Percentiles rank a stretch among this genome's conserved stretches.
Conservation (phyloP, 345 rosid species). For the Chamaenerion angustifolium region DNA sequence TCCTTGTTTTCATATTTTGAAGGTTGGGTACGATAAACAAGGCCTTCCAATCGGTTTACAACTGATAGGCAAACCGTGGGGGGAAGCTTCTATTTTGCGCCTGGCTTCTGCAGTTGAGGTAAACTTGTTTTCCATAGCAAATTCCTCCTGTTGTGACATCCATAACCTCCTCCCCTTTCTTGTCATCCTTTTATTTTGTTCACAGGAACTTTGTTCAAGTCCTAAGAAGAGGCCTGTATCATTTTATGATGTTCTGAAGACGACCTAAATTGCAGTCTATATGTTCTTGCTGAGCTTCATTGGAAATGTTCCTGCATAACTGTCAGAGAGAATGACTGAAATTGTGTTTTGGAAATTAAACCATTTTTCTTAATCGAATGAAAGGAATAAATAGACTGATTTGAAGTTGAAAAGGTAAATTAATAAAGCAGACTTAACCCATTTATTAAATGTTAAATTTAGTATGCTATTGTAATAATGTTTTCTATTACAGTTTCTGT, state of each 20-base stretch:
- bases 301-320: background rate
- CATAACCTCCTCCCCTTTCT: slow-evolving; percentile 8
- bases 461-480: too few species aligned
- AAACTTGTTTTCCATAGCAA: background rate
- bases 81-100: slow-evolving; percentile 57
- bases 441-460: too few species aligned
- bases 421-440: too few species aligned
- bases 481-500: too few species aligned
- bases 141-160: background rate
- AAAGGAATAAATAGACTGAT: too few species aligned
- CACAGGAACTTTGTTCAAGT: slow-evolving; percentile 40
- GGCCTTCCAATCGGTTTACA: slow-evolving; percentile 85
- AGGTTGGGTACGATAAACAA: slow-evolving; percentile 79
- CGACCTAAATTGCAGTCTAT: slow-evolving; percentile 11
- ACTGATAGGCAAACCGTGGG: slow-evolving; percentile 75
- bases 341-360: too few species aligned
- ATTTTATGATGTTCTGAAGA: slow-evolving; percentile 41
- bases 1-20: background rate
- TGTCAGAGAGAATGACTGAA: too few species aligned
- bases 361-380: too few species aligned
- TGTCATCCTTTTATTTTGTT: too few species aligned
- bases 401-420: too few species aligned
- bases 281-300: background rate
- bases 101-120: slow-evolving; percentile 72
- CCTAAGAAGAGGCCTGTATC: slow-evolving; percentile 51